Conservation (phyloP, 2,329 filamentous ascomycete species). For the Boeremia lycopersici region DNA sequence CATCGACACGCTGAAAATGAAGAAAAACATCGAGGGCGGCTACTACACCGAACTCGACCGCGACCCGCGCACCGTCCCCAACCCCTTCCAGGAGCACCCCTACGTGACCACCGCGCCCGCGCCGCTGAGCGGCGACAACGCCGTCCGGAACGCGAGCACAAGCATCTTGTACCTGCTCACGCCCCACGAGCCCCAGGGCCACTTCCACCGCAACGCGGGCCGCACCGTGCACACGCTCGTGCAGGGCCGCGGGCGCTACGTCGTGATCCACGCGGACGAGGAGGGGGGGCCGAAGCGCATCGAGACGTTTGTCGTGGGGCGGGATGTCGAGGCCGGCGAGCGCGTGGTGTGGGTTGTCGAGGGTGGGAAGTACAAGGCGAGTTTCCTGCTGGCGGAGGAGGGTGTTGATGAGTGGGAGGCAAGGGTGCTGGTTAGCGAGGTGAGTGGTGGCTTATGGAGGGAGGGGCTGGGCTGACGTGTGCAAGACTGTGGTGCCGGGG, state of each 20-base stretch:
- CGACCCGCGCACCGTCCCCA: slow-evolving; percentile 55
- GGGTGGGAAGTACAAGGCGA: slow-evolving; percentile 70
- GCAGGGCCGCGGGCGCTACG: slow-evolving; percentile 66
- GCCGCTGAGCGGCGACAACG: neutral
- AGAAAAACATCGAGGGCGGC: slow-evolving; percentile 57
- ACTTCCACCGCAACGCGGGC: slow-evolving; percentile 68
- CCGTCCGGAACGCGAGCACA: slow-evolving; percentile 58
- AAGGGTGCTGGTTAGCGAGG: slow-evolving; percentile 69
- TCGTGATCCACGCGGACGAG: slow-evolving; percentile 66
- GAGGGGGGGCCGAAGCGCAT: slow-evolving; percentile 57
- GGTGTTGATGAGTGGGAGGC: slow-evolving; percentile 50
- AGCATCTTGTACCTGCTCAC: slow-evolving; percentile 71
- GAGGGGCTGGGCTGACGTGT: too few species aligned
- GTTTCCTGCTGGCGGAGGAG: slow-evolving; percentile 58
- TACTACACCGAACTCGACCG: slow-evolving; percentile 58
- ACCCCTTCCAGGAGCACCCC: slow-evolving; percentile 52
- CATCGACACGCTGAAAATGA: slow-evolving; percentile 47
- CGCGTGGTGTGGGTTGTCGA: slow-evolving; percentile 72
- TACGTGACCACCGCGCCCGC: slow-evolving; percentile 3
- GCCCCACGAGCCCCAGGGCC: slow-evolving; percentile 59
- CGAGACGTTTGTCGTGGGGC: slow-evolving; percentile 70
- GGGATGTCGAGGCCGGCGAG: slow-evolving; percentile 63
- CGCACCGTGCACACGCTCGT: slow-evolving; percentile 70
- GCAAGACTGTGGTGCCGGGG: slow-evolving; percentile 66
- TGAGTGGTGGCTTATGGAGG: slow-evolving; percentile 19